Evolutionary conservation across 78 protist genomes (phyloP), one percentile per base, ranked within the genome.

Genomic region (Diacronema lutheri): DNA sequence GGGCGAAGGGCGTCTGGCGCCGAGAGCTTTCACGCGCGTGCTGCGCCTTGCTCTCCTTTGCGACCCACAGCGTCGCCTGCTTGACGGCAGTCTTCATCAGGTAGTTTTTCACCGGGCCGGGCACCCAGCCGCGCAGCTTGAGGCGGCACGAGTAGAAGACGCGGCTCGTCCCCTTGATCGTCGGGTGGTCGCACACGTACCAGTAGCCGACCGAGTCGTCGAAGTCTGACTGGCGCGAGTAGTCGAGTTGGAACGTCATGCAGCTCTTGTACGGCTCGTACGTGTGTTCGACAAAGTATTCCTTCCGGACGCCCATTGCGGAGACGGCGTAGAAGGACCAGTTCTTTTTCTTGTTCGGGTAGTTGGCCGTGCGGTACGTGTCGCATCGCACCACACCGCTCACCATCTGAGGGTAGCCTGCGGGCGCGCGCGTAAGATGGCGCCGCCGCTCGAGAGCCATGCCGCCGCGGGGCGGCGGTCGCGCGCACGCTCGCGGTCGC

Each of bases 41-140:
- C 50, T 44, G 50, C 50, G 50, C 50, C 16, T 9, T 3, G 50
- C 50, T 44, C 50, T 44, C 50, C 50, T 44, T 44, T 44, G 50
- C 50, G 16, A 44, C 50, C 50, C 50, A 44, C 16, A 44, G 50
- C 50, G 50, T 68, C 19, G 55, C 4, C 57, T 71, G 79, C 79
- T 41, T 38, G 37, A 71, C 29, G 26, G 79, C 79, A 0, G 50
- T 25, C 79, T 71, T 71, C n/a, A 33, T 12, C 29, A 71, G 33
- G 58, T 41, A 4, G 19, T 57, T 69, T 9, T 38, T 19, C 33
- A 69, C 76, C 19, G 76, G 76, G 2, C 55, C 29, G 11, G 76
- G 76, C 16, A 69, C 76, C 76, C 76, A 69, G 9, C 76, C 76
- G n/a, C 76, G 46, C 21, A 69, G 76, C 50, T 69, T 69, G 46